These are phyloP conservation scores for Fusarium hainanense DNA, from an alignment of 2,329 filamentous ascomycete genomes.

Conservation along the genomic window DNA sequence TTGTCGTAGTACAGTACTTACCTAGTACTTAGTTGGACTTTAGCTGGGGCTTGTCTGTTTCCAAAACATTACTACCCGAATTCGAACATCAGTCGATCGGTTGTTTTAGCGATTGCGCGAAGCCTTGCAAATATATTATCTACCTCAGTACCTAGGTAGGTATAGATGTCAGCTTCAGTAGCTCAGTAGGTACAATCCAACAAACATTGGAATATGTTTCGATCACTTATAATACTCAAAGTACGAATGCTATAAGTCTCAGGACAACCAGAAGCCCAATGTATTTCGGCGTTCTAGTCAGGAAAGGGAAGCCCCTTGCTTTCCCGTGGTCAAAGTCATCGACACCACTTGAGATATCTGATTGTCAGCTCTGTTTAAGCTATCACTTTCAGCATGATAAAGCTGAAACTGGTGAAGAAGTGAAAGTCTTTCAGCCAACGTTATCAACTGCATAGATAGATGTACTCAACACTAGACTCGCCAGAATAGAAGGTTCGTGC, in stretches of 20 bases:
- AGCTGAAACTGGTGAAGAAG: neutral
- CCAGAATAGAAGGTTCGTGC: constrained; percentile 4
- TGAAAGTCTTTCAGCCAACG: neutral
- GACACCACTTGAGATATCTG: neutral
- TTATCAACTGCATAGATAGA: neutral
- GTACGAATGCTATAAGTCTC: neutral
- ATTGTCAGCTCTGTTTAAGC: neutral
- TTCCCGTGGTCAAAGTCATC: neutral
- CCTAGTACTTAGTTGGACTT: neutral
- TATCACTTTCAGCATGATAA: neutral
- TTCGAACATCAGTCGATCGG: neutral
- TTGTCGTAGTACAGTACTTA: neutral
- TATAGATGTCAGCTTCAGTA: neutral
- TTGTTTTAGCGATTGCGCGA: neutral
- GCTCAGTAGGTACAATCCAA: neutral
- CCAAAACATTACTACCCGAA: neutral
- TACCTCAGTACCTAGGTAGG: too few relatives aligned
- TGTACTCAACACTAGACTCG: neutral
- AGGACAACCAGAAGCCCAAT: neutral
- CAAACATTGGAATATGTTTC: neutral
- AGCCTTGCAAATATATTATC: neutral
- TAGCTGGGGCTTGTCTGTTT: neutral
- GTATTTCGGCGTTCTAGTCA: neutral
- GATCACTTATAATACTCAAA: neutral
- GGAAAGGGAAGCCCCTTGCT: neutral